phyloP scores from a whole-genome alignment of 2,329 filamentous ascomycete species.

The Aspergillus tanneri region DNA sequence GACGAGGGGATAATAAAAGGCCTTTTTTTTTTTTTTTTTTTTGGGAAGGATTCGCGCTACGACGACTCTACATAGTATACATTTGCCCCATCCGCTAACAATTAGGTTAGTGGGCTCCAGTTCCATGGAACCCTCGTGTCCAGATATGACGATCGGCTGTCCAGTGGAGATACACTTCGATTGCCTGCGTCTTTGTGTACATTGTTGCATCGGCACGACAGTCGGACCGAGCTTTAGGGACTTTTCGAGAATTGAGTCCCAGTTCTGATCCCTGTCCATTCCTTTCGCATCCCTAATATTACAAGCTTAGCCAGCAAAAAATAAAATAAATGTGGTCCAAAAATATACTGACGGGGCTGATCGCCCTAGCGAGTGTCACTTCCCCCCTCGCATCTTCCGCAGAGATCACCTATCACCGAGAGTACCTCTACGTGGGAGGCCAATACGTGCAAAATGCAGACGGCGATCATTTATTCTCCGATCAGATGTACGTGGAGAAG shows the following conservation, averaged over 20 bases:
- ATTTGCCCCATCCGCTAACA: not conserved
- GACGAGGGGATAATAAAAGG: not conserved
- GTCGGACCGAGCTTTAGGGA: not conserved
- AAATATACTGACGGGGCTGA: not conserved
- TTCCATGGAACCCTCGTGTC: not conserved
- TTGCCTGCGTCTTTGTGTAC: too few species aligned
- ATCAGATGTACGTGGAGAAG: constrained; percentile 40
- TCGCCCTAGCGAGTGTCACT: not conserved
- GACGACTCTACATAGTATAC: not conserved
- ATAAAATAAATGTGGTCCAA: not conserved
- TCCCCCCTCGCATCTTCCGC: not conserved
- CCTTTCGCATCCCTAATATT: not conserved
- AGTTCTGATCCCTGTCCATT: not conserved
- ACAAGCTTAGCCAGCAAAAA: too few species aligned
- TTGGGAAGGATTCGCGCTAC: too few species aligned
- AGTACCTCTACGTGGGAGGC: constrained; percentile 5
- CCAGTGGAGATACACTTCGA: not conserved
- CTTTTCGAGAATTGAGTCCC: not conserved
- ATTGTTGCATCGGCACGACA: not conserved
- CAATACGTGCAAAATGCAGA: constrained; percentile 2
- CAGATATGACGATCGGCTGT: not conserved
- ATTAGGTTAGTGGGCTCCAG: not conserved
- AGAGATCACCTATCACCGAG: constrained; percentile 5
- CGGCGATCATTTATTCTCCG: constrained; percentile 9
- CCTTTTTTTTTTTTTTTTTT: too few species aligned